phyloP scores from a whole-genome alignment of 306 rosid genomes.

The Trifolium fragiferum region DNA sequence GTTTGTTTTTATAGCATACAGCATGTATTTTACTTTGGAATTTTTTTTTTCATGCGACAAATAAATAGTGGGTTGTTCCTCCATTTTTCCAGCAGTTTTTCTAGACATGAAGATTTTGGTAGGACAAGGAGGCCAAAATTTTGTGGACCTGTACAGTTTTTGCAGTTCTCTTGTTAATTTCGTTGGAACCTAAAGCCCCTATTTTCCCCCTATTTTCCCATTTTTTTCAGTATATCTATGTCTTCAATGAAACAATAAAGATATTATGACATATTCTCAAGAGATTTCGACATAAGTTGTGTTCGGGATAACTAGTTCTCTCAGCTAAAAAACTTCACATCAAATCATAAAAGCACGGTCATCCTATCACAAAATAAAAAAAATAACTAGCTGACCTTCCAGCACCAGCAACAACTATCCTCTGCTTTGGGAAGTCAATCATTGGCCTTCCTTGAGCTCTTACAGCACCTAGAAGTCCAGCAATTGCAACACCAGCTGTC shows the following conservation, averaged over 20 bases:
- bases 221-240: background rate
- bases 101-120: background rate
- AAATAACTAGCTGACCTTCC: conserved; percentile 75
- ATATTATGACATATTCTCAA: background rate
- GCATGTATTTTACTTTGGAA: background rate
- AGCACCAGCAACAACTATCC: conserved; percentile 99
- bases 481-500: conserved; percentile 98
- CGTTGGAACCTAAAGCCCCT: background rate
- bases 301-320: background rate
- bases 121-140: background rate
- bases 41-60: background rate
- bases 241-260: background rate
- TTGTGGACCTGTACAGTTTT: background rate
- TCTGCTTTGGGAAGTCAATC: conserved; percentile 97
- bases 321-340: background rate
- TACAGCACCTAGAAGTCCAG: conserved; percentile 98
- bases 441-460: conserved; percentile 98
- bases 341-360: conserved; percentile 21
- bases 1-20: background rate
- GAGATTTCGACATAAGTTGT: background rate
- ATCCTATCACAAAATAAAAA: conserved; percentile 23
- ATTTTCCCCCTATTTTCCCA: background rate
- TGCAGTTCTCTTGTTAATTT: conserved; percentile 1
- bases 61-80: background rate
- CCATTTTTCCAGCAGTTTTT: conserved; percentile 4